phyloP scores from a whole-genome alignment of 2,329 filamentous ascomycete genomes.

The Ceratocystis smalleyi region DNA sequence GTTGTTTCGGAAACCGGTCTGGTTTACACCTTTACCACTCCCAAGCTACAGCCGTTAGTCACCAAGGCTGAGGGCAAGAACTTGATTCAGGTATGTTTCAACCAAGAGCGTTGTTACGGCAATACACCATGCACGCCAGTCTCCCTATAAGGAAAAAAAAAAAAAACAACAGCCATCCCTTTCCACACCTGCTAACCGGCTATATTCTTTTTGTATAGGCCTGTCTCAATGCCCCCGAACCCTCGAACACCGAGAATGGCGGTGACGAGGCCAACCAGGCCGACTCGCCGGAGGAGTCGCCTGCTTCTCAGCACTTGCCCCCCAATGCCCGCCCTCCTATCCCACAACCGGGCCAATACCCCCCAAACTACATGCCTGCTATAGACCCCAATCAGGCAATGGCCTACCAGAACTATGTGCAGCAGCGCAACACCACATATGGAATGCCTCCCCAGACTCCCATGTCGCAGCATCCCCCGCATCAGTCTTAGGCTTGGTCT shows the following conservation, averaged over 20 bases:
- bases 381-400: conserved; percentile 46
- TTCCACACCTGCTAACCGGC: background rate
- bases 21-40: conserved; percentile 96
- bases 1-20: conserved; percentile 95
- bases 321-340: conserved; percentile 25
- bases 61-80: conserved; percentile 99
- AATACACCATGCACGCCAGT: no score
- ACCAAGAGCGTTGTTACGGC: no score
- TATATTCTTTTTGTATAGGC: conserved; percentile 42
- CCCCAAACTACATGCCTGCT: conserved; percentile 48
- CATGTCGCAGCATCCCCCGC: conserved; percentile 69
- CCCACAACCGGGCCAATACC: conserved; percentile 39
- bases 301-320: conserved; percentile 53
- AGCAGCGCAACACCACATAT: conserved; percentile 54
- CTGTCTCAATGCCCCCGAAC: conserved; percentile 91
- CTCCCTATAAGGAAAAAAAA: no score
- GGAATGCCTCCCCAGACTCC: conserved; percentile 62
- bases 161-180: background rate
- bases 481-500: conserved; percentile 48
- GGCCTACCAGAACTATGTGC: conserved; percentile 72
- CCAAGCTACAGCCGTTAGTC: conserved; percentile 92
- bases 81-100: conserved; percentile 70
- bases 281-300: conserved; percentile 82
- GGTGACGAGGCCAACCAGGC: conserved; percentile 61
- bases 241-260: conserved; percentile 56